A percentile compares a stretch with the other conserved stretches of the same genome.
Evolutionary conservation across 805 yeast genomes (phyloP).

Genomic region (Debaryomyces tyrocola): DNA sequence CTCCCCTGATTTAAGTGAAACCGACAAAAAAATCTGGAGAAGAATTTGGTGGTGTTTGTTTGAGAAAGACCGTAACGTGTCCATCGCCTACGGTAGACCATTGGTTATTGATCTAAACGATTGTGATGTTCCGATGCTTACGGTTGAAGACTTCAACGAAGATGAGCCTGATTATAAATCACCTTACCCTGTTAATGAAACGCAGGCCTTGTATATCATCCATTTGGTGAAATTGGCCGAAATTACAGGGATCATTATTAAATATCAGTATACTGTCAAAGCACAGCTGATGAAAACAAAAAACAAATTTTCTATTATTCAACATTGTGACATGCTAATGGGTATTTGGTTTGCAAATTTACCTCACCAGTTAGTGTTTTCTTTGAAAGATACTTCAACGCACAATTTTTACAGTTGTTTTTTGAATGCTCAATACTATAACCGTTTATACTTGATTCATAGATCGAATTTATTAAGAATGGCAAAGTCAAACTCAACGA

Average conservation of each 20-base stretch:
- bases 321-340: slow-evolving; percentile 74
- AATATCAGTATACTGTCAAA: slow-evolving; percentile 69
- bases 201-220: slow-evolving; percentile 58
- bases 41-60: slow-evolving; percentile 79
- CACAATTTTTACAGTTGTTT: slow-evolving; percentile 60
- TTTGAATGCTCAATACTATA: slow-evolving; percentile 68
- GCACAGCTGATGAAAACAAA: slow-evolving; percentile 54
- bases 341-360: slow-evolving; percentile 72
- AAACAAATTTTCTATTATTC: slow-evolving; percentile 45
- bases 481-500: slow-evolving; percentile 41
- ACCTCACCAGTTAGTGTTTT: slow-evolving; percentile 62
- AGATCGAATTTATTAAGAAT: slow-evolving; percentile 61
- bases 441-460: slow-evolving; percentile 69
- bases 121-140: slow-evolving; percentile 74
- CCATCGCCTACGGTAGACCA: slow-evolving; percentile 77
- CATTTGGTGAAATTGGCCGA: slow-evolving; percentile 66
- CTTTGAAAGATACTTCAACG: slow-evolving; percentile 52
- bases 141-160: slow-evolving; percentile 62
- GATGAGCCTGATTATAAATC: slow-evolving; percentile 34
- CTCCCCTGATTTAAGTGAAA: slow-evolving; percentile 37
- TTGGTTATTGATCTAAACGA: slow-evolving; percentile 66
- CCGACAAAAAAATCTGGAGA: slow-evolving; percentile 53
- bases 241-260: slow-evolving; percentile 65
- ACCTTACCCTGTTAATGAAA: slow-evolving; percentile 46
- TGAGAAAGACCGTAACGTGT: slow-evolving; percentile 66